Conservation (phyloP, 345 rosid genomes). For the Murraya paniculata region DNA sequence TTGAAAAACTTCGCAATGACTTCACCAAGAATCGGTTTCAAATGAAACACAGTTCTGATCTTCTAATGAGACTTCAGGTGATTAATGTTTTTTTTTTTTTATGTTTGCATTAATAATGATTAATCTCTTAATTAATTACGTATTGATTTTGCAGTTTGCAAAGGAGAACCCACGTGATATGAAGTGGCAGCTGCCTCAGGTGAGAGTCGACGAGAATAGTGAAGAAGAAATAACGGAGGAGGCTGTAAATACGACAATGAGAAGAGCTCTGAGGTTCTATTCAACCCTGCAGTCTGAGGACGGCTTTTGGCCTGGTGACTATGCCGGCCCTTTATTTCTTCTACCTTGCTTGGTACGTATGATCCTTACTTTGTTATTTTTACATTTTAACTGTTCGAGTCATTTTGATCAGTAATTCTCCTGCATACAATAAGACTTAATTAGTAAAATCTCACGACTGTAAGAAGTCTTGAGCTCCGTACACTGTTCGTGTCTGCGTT, state of each 20-base stretch:
- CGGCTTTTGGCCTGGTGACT: conserved; percentile 85
- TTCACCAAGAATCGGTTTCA: conserved; percentile 37
- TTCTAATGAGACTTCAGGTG: conserved; percentile 56
- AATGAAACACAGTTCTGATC: conserved; percentile 52
- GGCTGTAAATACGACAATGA: conserved; percentile 30
- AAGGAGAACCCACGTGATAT: conserved; percentile 26
- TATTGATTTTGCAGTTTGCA: conserved; percentile 23
- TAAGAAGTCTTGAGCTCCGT: no score
- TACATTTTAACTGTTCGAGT: no score
- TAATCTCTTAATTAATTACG: no score
- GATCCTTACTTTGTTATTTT: not conserved
- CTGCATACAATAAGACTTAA: no score
- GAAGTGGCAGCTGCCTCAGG: not conserved
- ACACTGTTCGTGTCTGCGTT: no score
- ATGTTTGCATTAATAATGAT: no score
- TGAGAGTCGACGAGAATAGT: conserved; percentile 7
- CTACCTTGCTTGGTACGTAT: conserved; percentile 63
- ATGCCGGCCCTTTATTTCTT: conserved; percentile 79
- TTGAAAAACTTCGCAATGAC: conserved; percentile 26
- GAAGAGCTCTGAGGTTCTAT: conserved; percentile 47
- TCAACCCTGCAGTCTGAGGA: conserved; percentile 53
- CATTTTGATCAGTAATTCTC: no score
- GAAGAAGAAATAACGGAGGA: conserved; percentile 32
- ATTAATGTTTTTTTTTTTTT: no score
- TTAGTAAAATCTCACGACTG: no score